Evolutionary conservation across 306 rosid species (phyloP), one percentile per base, ranked within the genome.

Genomic region (Pyrus bretschneideri): DNA sequence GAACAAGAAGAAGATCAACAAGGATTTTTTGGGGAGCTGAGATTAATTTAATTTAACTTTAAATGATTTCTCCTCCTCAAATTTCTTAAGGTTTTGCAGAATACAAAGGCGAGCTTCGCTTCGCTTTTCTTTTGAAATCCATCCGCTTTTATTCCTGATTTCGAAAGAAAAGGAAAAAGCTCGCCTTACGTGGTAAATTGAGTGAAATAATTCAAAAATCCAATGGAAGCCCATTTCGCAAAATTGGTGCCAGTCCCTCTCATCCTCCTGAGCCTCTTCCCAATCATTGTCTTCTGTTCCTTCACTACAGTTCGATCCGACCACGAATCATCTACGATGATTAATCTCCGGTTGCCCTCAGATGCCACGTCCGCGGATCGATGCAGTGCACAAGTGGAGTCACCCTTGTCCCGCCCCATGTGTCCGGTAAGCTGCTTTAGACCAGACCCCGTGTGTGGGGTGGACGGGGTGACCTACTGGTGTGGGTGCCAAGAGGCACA

Each of bases 371-470:
- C 70, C 4, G 59, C 23, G 13, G 85, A 85, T 46, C 73, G 78
- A 63, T 93, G 98, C 67, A 62, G 79, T 15, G 83, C 68, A 1
- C n/a, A 21, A 3, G 10, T 72, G 3, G 4, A n/a, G 78, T 79
- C 69, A 21, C n/a, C 75, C 67, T 23, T 2, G 29, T 4, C 82
- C 82, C 11, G 1, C 83, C 3, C 75, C 80, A 27, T 94, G 93
- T 94, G 98, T 49, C 98, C 98, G 4, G 91, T 92, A 0, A 90
- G 79, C 10, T 94, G 98, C 78, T 94, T 94, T 9, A 79, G 97
- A 22, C 70, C 98, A 6, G 86, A 94, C 76, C 98, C 98, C 1
- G 98, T 92, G n/a, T 94, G 97, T 74, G 93, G 97, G 8, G 91
- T 67, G 1, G 90, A 92, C 81, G 97, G 95, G 23, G 86, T 94